These are phyloP conservation scores for Pythium phragmiticola DNA, from an alignment of 352 stramenopile species.

Conservation along the genomic window DNA sequence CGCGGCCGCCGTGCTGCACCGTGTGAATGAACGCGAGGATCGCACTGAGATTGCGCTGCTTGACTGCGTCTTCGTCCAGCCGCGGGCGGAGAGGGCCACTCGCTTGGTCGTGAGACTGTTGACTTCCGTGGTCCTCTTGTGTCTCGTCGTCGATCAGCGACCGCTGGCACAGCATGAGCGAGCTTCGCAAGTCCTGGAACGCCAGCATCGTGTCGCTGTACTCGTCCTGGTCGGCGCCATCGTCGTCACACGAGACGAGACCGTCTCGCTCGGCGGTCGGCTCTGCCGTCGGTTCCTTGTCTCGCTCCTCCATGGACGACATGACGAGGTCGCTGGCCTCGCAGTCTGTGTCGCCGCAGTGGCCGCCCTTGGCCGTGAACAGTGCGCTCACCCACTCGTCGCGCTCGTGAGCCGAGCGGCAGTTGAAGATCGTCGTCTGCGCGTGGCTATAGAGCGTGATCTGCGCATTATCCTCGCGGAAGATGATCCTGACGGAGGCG, in stretches of 20 bases:
- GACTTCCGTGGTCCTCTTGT: slow-evolving; percentile 23
- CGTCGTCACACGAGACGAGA: slow-evolving; percentile 17
- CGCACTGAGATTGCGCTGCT: slow-evolving; percentile 37
- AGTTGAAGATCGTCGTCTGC: slow-evolving; percentile 50
- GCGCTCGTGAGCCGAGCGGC: slow-evolving; percentile 39
- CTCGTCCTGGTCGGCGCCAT: slow-evolving; percentile 28
- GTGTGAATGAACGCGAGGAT: slow-evolving; percentile 58
- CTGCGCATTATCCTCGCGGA: slow-evolving; percentile 58
- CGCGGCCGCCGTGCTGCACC: slow-evolving; percentile 43
- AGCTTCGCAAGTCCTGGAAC: slow-evolving; percentile 61
- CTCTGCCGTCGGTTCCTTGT: slow-evolving; percentile 14
- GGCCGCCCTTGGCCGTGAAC: slow-evolving; percentile 42
- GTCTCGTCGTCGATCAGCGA: slow-evolving; percentile 42
- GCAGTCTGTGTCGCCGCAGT: slow-evolving; percentile 34
- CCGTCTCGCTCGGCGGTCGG: slow-evolving; percentile 25
- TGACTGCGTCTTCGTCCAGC: slow-evolving; percentile 34
- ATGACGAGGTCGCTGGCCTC: slow-evolving; percentile 44
- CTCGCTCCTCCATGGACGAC: slow-evolving; percentile 42
- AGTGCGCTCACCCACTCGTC: slow-evolving; percentile 67
- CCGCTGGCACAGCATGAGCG: slow-evolving; percentile 51
- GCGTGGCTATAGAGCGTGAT: slow-evolving; percentile 50
- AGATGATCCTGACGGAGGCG: slow-evolving; percentile 49
- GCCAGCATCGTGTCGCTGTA: slow-evolving; percentile 58
- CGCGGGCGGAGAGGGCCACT: neutral
- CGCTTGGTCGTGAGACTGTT: neutral